Evolutionary conservation across 2,329 filamentous ascomycete species (phyloP).

Genomic region (Cladophialophora carrionii): DNA sequence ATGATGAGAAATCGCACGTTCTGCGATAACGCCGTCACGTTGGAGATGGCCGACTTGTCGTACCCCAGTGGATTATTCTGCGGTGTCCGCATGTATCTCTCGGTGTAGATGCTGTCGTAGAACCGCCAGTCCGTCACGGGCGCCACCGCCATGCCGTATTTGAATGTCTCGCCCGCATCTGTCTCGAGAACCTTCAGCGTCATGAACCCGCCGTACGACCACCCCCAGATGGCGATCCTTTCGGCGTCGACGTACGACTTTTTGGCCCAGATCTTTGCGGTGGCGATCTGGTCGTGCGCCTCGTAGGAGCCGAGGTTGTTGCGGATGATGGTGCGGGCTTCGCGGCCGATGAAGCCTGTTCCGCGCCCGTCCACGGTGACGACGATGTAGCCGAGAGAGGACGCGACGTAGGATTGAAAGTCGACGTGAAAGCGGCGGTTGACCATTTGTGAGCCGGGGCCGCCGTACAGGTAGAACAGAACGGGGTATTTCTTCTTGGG

Average conservation of each 20-base stretch:
- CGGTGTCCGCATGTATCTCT: constrained; percentile 96
- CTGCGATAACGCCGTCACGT: constrained; percentile 71
- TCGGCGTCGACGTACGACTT: constrained; percentile 81
- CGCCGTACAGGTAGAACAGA: constrained; percentile 92
- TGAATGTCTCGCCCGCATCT: constrained; percentile 86
- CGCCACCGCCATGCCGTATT: constrained; percentile 96
- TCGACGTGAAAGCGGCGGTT: constrained; percentile 78
- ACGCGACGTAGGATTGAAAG: constrained; percentile 87
- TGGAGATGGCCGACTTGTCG: constrained; percentile 70
- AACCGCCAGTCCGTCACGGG: constrained; percentile 98
- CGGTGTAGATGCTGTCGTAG: constrained; percentile 93
- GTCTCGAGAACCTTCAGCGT: constrained; percentile 92
- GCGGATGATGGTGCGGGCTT: constrained; percentile 78
- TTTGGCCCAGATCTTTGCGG: constrained; percentile 78
- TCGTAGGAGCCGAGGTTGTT: constrained; percentile 84
- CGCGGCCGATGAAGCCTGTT: constrained; percentile 85
- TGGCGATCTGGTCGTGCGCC: constrained; percentile 85
- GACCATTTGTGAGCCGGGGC: constrained; percentile 89
- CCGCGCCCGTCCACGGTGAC: constrained; percentile 93
- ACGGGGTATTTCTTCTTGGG: constrained; percentile 78
- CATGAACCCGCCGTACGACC: constrained; percentile 96
- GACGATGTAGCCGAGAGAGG: constrained; percentile 85
- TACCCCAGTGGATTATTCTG: constrained; percentile 81
- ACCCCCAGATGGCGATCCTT: constrained; percentile 93
- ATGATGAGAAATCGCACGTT: constrained; percentile 91